Evolutionary conservation across 2,329 filamentous ascomycete genomes (phyloP), one percentile per base, ranked within the genome.

Genomic region (Venturia effusa): DNA sequence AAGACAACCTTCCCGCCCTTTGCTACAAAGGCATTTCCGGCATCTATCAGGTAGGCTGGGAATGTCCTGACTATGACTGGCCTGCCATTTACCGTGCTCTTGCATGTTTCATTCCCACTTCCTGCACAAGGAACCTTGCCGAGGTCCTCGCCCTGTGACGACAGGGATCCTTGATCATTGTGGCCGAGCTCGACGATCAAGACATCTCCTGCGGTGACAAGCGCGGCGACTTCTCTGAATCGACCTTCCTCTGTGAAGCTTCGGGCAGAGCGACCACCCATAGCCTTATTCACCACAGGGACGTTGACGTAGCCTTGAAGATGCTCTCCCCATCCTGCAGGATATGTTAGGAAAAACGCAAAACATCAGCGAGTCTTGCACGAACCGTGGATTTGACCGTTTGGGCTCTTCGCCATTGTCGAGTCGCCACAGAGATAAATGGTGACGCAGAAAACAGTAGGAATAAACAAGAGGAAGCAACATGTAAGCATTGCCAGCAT

Each of bases 131-230:
- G 84, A 1, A 81, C 82, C 17, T 85, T 80, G 0, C 82, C 82
- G 68, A 88, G 88, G 71, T 89, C 86, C n/a, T n/a, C 1, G 72
- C 73, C 2, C 71, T 74, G 1, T n/a, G n/a, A n/a, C n/a, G 37
- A 39, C 10, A 85, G 75, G 0, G 80, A 80, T 1, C 86, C 85
- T 27, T 85, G 87, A 68, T 89, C 87, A 68, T 90, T 90, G 76
- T 89, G 87, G 0, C 87, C 87, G 69, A 89, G 88, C 69, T 89
- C 86, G 62, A 89, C 88, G 62, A 89, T 77, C 1, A 88, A 85
- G 72, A 83, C 86, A 72, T 89, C 87, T 39, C 84, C 84, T 1
- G 77, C 64, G 69, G 81, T 68, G 30, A 88, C 76, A 1, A 77
- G 69, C 39, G 78, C 73, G 59, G 81, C 80, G 62, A 89, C 81